Evolutionary conservation across 164 flowering plant species (phyloP).

Genomic region (Malania oleifera): DNA sequence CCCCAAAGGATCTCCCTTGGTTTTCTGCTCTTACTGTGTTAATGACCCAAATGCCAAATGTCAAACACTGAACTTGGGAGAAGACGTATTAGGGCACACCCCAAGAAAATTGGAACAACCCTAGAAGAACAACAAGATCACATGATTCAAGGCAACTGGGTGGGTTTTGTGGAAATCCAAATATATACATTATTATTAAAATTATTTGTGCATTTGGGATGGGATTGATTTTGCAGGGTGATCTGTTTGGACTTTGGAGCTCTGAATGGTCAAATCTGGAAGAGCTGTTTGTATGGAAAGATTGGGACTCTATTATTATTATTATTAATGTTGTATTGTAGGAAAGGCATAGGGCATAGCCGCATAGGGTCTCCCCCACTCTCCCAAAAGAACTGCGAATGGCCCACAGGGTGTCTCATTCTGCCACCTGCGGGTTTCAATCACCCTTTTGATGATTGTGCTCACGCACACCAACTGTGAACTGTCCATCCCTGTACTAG

Average conservation of each 20-base stretch:
- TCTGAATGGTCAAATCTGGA: conserved; percentile 37
- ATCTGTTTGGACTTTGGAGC: conserved; percentile 14
- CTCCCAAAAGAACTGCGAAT: conserved; percentile 25
- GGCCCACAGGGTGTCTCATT: conserved; percentile 48
- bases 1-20: no score
- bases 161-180: background rate
- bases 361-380: conserved; percentile 15
- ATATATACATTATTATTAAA: background rate
- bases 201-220: background rate
- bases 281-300: conserved; percentile 23
- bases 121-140: no score
- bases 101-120: no score
- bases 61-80: no score
- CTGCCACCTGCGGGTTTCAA: conserved; percentile 38
- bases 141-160: conserved; percentile 3
- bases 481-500: conserved; percentile 30
- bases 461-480: conserved; percentile 41
- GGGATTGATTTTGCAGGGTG: conserved; percentile 5
- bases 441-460: conserved; percentile 53
- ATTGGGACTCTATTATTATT: conserved; percentile 44
- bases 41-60: no score
- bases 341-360: no score
- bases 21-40: no score
- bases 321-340: no score
- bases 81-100: no score